phyloP scores from a whole-genome alignment of 345 rosid genomes.

The Eucalyptus decipiens region DNA sequence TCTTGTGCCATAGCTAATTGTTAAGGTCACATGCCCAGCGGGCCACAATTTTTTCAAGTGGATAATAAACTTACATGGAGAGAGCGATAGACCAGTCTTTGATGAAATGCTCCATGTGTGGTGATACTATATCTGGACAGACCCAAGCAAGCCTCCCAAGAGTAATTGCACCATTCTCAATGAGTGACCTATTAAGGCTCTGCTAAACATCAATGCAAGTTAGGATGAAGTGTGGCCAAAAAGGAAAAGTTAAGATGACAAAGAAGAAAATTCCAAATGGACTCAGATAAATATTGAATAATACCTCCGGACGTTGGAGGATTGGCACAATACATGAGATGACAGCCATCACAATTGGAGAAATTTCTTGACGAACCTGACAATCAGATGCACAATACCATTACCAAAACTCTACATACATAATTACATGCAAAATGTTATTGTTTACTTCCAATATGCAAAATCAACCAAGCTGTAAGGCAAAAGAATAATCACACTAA shows the following conservation, averaged over 20 bases:
- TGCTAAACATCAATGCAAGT: conserved; percentile 14
- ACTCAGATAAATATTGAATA: not conserved
- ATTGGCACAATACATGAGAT: conserved; percentile 61
- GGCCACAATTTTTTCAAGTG: not conserved
- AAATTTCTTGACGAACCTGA: conserved; percentile 90
- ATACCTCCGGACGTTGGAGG: conserved; percentile 77
- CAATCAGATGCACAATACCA: not conserved
- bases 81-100: conserved; percentile 90
- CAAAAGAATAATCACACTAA: not conserved
- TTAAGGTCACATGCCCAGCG: not conserved
- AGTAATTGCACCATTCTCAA: conserved; percentile 96
- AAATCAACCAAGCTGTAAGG: not conserved
- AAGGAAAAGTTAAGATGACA: not conserved
- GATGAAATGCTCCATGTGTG: conserved; percentile 99
- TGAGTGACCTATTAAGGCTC: conserved; percentile 77
- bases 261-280: not conserved
- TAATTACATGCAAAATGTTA: not conserved
- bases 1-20: not conserved
- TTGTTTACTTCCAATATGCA: not conserved
- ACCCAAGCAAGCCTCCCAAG: conserved; percentile 98
- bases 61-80: conserved; percentile 49
- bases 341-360: conserved; percentile 70
- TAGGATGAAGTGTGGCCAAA: not conserved
- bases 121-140: conserved; percentile 93
- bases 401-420: not conserved